Conservation (phyloP, 768 basidiomycete species). For the Leccinum uliginosum region DNA sequence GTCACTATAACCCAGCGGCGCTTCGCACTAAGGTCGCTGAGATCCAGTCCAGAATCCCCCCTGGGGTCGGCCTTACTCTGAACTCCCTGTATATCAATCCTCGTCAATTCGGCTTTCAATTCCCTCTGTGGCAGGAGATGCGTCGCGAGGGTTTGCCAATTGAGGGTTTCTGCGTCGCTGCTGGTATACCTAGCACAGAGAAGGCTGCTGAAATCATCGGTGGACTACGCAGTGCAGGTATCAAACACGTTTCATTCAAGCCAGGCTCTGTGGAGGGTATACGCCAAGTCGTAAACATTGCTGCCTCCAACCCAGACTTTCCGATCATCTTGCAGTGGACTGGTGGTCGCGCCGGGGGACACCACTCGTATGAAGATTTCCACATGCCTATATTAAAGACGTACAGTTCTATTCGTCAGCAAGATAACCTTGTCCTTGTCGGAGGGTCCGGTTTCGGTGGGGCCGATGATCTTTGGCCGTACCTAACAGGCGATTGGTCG, state of each 20-base stretch:
- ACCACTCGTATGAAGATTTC: slow-evolving; percentile 98
- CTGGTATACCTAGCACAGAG: slow-evolving; percentile 94
- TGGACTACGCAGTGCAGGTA: slow-evolving; percentile 75
- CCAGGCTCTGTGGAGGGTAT: slow-evolving; percentile 98
- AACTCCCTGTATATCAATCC: slow-evolving; percentile 99
- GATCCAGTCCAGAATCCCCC: slow-evolving; percentile 79
- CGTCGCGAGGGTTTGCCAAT: slow-evolving; percentile 90
- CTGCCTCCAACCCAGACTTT: slow-evolving; percentile 89
- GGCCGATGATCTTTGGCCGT: slow-evolving; percentile 94
- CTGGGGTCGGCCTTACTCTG: slow-evolving; percentile 88
- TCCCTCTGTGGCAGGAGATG: slow-evolving; percentile 98
- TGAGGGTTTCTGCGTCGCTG: slow-evolving; percentile 99
- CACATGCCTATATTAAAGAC: slow-evolving; percentile 92
- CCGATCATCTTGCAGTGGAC: slow-evolving; percentile 99
- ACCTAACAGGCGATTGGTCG: slow-evolving; percentile 95
- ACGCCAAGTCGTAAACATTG: slow-evolving; percentile 95
- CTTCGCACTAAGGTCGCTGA: slow-evolving; percentile 90
- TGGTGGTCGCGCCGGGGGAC: slow-evolving; percentile 96
- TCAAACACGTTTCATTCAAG: slow-evolving; percentile 97
- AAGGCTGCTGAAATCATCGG: slow-evolving; percentile 96
- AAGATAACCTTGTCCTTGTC: slow-evolving; percentile 83
- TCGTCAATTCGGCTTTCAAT: slow-evolving; percentile 94
- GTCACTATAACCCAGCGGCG: slow-evolving; percentile 90
- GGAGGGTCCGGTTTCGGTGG: slow-evolving; percentile 96
- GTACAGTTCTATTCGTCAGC: slow-evolving; percentile 85